Conservation (phyloP, 176 grass and related monocot genomes). For the Poa annua region DNA sequence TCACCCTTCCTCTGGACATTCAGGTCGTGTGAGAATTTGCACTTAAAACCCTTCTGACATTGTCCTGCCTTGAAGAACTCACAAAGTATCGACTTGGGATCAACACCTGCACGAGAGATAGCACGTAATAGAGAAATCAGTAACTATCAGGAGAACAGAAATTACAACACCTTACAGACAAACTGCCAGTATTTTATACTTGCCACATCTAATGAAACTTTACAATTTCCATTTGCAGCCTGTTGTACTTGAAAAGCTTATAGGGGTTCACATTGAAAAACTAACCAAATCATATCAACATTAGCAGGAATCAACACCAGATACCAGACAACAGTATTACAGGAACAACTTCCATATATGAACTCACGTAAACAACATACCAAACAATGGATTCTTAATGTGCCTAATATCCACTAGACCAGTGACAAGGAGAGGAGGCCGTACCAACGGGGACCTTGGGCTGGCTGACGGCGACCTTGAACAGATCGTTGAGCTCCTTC, state of each 20-base stretch:
- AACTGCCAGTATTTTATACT: background rate
- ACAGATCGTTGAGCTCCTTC: constrained; percentile 98
- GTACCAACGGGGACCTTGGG: constrained; percentile 97
- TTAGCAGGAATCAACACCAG: background rate
- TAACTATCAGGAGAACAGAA: constrained; percentile 19
- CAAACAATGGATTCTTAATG: background rate
- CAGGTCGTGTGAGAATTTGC: constrained; percentile 97
- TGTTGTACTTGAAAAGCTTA: background rate
- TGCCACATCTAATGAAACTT: constrained; percentile 6
- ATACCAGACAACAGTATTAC: constrained; percentile 5
- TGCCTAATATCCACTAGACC: constrained; percentile 15
- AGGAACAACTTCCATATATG: constrained; percentile 9
- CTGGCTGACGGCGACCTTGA: constrained; percentile 99
- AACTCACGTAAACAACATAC: constrained; percentile 4
- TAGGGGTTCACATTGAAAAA: constrained; percentile 18
- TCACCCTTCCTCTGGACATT: constrained; percentile 99
- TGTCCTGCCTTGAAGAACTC: constrained; percentile 98
- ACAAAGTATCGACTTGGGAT: constrained; percentile 94
- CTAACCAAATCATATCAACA: constrained; percentile 3
- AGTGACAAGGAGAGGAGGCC: constrained; percentile 17
- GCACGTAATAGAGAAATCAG: constrained; percentile 23
- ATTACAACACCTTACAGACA: constrained; percentile 6
- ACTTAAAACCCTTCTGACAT: constrained; percentile 94
- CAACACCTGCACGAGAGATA: constrained; percentile 74
- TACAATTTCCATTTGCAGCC: background rate